Conservation (phyloP, 2,329 filamentous ascomycete genomes). For the Diaporthe australafricana region DNA sequence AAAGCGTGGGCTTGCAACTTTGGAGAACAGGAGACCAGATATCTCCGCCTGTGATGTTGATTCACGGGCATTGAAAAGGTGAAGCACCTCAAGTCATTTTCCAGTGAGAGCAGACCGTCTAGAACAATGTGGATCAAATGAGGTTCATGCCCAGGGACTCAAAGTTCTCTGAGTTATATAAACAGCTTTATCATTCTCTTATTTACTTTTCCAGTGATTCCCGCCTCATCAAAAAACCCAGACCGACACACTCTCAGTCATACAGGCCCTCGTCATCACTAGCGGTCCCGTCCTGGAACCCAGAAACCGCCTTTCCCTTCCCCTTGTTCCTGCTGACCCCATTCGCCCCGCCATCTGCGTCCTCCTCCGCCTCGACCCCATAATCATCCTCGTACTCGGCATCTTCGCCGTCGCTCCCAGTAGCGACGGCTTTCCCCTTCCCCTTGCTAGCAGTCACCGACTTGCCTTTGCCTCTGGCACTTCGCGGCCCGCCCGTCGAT, state of each 20-base stretch:
- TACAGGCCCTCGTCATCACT: conserved; percentile 70
- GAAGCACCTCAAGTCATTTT: no score
- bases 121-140: neutral
- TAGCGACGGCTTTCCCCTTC: conserved; percentile 53
- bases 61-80: no score
- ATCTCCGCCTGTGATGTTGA: neutral
- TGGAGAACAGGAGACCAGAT: neutral
- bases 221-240: neutral
- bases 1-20: no score
- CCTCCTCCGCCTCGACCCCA: conserved; percentile 43
- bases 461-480: conserved; percentile 51
- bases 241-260: conserved; percentile 47
- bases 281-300: conserved; percentile 64
- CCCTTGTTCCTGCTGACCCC: conserved; percentile 54
- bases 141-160: neutral
- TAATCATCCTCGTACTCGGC: conserved; percentile 49
- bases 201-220: neutral
- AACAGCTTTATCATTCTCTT: neutral
- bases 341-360: conserved; percentile 41
- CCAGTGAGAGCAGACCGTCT: no score
- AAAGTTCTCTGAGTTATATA: neutral
- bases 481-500: conserved; percentile 43
- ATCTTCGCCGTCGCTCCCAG: conserved; percentile 51
- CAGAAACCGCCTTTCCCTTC: conserved; percentile 66
- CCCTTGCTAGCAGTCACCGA: conserved; percentile 41